These are phyloP conservation scores for Neofusicoccum parvum DNA, from an alignment of 2,329 filamentous ascomycete genomes.

Conservation along the genomic window DNA sequence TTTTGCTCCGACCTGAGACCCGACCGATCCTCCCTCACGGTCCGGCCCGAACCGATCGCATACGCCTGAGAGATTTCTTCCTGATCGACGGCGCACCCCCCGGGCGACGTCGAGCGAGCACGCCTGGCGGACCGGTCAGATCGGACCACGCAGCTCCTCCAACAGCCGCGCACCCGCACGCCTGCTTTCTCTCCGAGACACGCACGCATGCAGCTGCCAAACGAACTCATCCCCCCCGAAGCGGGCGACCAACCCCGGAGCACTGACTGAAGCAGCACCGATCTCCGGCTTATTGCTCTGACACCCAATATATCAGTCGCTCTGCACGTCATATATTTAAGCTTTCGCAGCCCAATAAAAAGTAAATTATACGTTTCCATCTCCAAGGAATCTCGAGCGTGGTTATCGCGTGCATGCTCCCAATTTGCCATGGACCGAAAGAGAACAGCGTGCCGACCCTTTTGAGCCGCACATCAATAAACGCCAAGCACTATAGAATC, in stretches of 20 bases:
- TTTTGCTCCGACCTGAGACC: not conserved
- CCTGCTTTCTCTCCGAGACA: not conserved
- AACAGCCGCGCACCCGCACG: too few relatives aligned
- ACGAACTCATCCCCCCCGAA: too few relatives aligned
- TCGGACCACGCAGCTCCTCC: too few relatives aligned
- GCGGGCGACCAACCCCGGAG: not conserved
- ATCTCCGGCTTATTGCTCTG: not conserved
- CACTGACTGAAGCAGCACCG: not conserved
- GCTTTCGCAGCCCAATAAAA: not conserved
- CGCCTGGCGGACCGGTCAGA: too few relatives aligned
- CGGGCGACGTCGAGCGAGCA: too few relatives aligned
- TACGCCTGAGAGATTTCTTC: not conserved
- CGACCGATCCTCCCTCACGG: not conserved
- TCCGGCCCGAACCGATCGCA: constrained; percentile 3
- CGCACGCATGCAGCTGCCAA: too few relatives aligned
- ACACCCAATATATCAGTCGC: not conserved
- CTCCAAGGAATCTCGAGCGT: too few relatives aligned
- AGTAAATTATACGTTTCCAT: not conserved
- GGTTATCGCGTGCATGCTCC: too few relatives aligned
- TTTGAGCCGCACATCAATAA: too few relatives aligned
- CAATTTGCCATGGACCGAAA: too few relatives aligned
- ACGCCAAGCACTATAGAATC: too few relatives aligned
- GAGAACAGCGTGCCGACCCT: too few relatives aligned
- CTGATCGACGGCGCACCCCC: not conserved
- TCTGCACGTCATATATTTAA: not conserved